These are phyloP conservation scores for Alternaria dauci DNA, from an alignment of 2,329 filamentous ascomycete species.

Conservation along the genomic window DNA sequence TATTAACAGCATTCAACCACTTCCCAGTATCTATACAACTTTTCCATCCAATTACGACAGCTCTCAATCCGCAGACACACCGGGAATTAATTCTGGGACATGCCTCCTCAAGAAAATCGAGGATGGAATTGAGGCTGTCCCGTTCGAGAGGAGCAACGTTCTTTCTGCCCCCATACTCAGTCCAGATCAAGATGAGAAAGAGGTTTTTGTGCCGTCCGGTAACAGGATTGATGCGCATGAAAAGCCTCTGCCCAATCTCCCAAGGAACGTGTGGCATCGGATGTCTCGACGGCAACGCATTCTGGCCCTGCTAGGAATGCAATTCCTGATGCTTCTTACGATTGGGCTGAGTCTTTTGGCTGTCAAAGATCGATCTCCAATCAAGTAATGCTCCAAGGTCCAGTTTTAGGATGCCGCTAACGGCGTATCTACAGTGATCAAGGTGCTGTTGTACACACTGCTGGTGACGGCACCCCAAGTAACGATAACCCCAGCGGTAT, in stretches of 20 bases:
- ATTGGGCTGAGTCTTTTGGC: conserved; percentile 27
- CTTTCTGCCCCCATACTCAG: conserved; percentile 39
- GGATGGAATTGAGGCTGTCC: conserved; percentile 45
- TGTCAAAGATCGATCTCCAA: conserved; percentile 13
- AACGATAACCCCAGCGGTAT: conserved; percentile 12
- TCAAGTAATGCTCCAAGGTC: conserved; percentile 14
- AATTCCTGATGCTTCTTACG: conserved; percentile 27
- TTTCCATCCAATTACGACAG: conserved; percentile 27
- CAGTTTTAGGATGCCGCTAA: not conserved
- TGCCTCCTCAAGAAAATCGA: conserved; percentile 26
- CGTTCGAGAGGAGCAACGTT: conserved; percentile 36
- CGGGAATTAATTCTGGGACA: conserved; percentile 22
- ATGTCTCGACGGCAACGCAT: conserved; percentile 34
- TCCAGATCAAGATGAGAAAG: conserved; percentile 39
- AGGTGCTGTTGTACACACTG: conserved; percentile 1
- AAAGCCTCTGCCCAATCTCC: conserved; percentile 38
- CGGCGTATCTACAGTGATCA: not conserved
- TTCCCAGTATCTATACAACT: conserved; percentile 41
- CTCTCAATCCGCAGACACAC: conserved; percentile 13
- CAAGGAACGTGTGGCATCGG: conserved; percentile 30
- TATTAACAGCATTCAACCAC: conserved; percentile 30
- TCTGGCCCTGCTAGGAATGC: conserved; percentile 29
- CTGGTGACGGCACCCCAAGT: conserved; percentile 3
- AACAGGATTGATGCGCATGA: conserved; percentile 8
- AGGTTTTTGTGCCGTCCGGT: conserved; percentile 28